Evolutionary conservation across 768 basidiomycete genomes (phyloP).

Genomic region (Boletellus sp.): DNA sequence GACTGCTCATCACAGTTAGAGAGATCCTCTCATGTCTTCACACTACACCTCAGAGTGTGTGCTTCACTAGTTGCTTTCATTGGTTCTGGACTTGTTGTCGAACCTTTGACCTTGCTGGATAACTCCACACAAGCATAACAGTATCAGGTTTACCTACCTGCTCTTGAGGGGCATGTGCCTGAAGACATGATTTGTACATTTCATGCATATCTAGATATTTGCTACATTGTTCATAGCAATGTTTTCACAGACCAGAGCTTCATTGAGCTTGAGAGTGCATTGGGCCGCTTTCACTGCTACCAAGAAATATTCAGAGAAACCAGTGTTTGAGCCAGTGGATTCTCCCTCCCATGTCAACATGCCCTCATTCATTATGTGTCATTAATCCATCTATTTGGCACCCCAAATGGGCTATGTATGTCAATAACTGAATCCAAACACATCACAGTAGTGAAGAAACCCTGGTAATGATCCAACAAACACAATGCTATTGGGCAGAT

Average conservation of each 20-base stretch:
- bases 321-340: not conserved
- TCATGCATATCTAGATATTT: conserved; percentile 13
- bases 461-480: not conserved
- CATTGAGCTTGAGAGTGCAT: conserved; percentile 8
- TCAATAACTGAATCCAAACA: not conserved
- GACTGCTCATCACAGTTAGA: no score
- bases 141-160: conserved; percentile 29
- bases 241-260: conserved; percentile 20
- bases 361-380: conserved; percentile 16
- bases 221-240: conserved; percentile 8
- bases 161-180: conserved; percentile 25
- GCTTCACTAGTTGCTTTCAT: no score
- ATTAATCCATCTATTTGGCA: not conserved
- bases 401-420: not conserved
- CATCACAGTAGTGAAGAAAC: not conserved
- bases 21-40: no score
- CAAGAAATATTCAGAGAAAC: conserved; percentile 13
- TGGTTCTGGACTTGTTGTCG: no score
- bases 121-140: no score
- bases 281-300: conserved; percentile 23
- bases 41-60: no score
- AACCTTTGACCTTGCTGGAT: no score
- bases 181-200: conserved; percentile 15
- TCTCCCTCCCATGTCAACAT: not conserved
- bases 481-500: not conserved